Conservation (phyloP, 345 rosid species). For the Gossypioides kirkii region DNA sequence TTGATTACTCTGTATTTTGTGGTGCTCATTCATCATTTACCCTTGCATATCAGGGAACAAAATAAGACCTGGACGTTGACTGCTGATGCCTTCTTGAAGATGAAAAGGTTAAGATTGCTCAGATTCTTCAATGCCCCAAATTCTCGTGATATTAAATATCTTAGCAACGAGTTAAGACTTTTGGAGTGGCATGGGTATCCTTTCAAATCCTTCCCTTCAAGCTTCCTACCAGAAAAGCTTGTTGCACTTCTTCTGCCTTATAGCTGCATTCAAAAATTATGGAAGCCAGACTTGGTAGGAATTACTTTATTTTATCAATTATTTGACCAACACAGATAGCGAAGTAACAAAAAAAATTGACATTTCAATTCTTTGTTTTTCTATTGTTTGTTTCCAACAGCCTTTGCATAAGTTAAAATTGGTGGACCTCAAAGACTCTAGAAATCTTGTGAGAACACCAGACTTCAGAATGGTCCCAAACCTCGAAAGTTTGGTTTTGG, state of each 20-base stretch:
- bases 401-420: conserved; percentile 1
- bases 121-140: neutral
- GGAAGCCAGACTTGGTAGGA: conserved; percentile 25
- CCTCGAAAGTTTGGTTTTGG: conserved; percentile 21
- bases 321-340: neutral
- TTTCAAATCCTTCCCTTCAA: conserved; percentile 18
- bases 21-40: neutral
- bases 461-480: conserved; percentile 27
- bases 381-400: neutral
- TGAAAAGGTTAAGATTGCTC: conserved; percentile 7
- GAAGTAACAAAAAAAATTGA: neutral
- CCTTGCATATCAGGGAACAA: neutral
- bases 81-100: neutral
- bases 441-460: conserved; percentile 16
- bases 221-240: conserved; percentile 24
- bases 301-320: neutral
- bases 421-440: conserved; percentile 21
- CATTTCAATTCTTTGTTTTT: neutral
- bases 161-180: conserved; percentile 25
- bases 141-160: conserved; percentile 6
- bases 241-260: conserved; percentile 24
- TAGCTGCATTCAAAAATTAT: conserved; percentile 28
- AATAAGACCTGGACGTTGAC: neutral
- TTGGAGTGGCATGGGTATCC: conserved; percentile 36
- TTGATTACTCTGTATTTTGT: neutral